phyloP scores from a whole-genome alignment of 345 rosid species.

The Mercurialis annua region DNA sequence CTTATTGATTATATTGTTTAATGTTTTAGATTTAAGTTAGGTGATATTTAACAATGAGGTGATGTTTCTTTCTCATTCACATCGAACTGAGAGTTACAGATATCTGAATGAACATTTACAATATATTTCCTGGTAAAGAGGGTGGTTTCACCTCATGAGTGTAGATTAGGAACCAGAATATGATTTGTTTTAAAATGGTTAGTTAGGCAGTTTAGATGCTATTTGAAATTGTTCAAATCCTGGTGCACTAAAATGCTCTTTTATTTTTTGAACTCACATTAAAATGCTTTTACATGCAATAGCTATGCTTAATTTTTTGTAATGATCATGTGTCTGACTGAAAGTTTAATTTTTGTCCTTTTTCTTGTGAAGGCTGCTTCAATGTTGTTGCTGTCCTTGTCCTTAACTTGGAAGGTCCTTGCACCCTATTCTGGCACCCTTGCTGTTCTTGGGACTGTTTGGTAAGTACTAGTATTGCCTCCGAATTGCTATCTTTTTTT shows the following conservation, averaged over 20 bases:
- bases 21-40: not conserved
- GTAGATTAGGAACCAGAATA: not conserved
- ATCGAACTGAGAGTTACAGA: too few species aligned
- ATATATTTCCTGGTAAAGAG: not conserved
- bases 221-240: not conserved
- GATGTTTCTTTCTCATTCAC: not conserved
- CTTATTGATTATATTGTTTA: not conserved
- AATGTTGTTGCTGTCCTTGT: conserved; percentile 86
- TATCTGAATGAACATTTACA: not conserved
- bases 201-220: not conserved
- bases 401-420: conserved; percentile 90
- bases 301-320: not conserved
- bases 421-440: conserved; percentile 90
- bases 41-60: not conserved
- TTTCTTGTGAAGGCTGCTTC: conserved; percentile 64
- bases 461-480: conserved; percentile 47
- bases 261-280: too few species aligned
- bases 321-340: not conserved
- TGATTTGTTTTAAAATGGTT: not conserved
- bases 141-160: not conserved
- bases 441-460: conserved; percentile 91
- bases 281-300: not conserved
- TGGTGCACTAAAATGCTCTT: too few species aligned
- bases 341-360: not conserved
- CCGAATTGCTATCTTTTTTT: not conserved